phyloP scores from a whole-genome alignment of 2,329 filamentous ascomycete species.

The Ophiostoma sp. region DNA sequence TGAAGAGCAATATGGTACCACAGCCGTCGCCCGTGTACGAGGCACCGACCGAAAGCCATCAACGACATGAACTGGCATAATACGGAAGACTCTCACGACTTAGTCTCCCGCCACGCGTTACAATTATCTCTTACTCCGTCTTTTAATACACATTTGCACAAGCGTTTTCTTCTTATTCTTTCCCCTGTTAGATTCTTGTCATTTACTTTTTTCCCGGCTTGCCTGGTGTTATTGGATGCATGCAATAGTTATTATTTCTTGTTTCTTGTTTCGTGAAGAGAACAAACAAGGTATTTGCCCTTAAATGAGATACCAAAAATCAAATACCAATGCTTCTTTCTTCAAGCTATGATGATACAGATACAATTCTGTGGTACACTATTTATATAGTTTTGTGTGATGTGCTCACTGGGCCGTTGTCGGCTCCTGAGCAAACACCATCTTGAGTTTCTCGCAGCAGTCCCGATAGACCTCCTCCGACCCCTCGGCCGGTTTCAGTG shows the following conservation, averaged over 20 bases:
- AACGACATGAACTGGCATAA: conserved; percentile 14
- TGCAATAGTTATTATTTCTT: not conserved
- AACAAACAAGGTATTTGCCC: not conserved
- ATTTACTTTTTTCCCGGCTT: not conserved
- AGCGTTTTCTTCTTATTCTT: not conserved
- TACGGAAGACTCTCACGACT: not conserved
- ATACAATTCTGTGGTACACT: not conserved
- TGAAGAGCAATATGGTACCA: not conserved
- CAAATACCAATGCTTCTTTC: not conserved
- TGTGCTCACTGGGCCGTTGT: not conserved
- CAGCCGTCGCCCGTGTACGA: conserved; percentile 16
- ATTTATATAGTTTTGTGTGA: not conserved
- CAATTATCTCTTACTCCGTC: not conserved
- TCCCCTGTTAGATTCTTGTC: not conserved
- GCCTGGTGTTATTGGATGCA: not conserved
- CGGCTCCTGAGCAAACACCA: not conserved
- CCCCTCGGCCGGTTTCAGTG: conserved; percentile 51
- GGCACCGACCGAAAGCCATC: not conserved
- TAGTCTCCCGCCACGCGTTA: not conserved
- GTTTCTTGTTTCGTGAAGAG: not conserved
- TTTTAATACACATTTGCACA: not conserved
- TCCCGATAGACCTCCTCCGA: conserved; percentile 56
- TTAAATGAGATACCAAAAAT: not conserved
- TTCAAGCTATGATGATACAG: not conserved
- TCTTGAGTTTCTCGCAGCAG: conserved; percentile 43